Base-by-base conservation (phyloP, 2,329 filamentous ascomycete genomes). In the Spiromastix sp. region DNA sequence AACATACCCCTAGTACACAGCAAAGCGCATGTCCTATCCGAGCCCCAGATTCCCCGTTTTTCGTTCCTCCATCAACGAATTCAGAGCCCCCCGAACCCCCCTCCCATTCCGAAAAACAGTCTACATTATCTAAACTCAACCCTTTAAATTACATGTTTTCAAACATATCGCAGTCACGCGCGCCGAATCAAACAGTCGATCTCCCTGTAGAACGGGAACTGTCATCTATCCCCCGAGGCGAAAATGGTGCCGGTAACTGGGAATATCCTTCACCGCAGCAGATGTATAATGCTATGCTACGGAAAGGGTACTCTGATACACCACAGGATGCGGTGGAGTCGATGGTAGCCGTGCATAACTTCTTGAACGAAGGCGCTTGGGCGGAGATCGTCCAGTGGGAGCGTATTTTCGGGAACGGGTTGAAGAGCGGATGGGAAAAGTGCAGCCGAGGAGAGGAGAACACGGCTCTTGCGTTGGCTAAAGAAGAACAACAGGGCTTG, bases 331-430 rank as follows among this genome's bases (percentile, higher is more conserved):
- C 87, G 3, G 87, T 98, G 10, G 87, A 95, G 61, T 79, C 81
- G 52, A 98, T 98, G 91, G 91, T 98, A 4, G 82, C 85, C 0
- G 85, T 96, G 8, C 91, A 98, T 68, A 98, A 98, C 62, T 96
- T 95, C 52, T 62, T 98, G 40, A 98, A 98, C 57, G 91, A 98
- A 59, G 91, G 91, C 44, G 91, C 91, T 5, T 98, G 91, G 91
- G 73, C 75, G 12, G 91, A 98, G 68, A 93, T 98, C 52, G 72
- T 91, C 45, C 82, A 81, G 27, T 96, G 89, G 89, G 91, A 98
- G 67, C 72, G 78, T 37, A 76, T 87, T 35, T 98, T 96, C 55
- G 70, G 74, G 13, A 70, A 71, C 21, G 91, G 91, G 0, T 59
- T 95, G 16, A 64, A 60, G 40, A 69, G 73, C 30, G 85, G 82